Percentiles rank a stretch among this genome's conserved stretches.
phyloP scores from a whole-genome alignment of 192 early-diverging fungal species.

The Linnemannia schmuckeri region DNA sequence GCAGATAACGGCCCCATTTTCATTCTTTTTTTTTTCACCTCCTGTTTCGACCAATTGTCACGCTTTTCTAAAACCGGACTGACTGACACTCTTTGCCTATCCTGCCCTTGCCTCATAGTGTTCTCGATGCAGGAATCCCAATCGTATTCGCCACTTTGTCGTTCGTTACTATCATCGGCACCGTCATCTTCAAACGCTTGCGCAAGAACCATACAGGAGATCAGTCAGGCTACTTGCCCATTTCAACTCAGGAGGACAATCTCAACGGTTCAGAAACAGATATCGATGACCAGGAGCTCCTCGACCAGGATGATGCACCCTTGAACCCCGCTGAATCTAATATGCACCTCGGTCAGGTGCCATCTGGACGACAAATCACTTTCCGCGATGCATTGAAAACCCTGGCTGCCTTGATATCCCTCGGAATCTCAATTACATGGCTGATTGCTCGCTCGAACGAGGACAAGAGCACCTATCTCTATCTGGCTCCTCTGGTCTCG shows the following conservation, averaged over 20 bases:
- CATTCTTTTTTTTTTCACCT: neutral
- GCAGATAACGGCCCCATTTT: neutral
- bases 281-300: slow-evolving; percentile 40
- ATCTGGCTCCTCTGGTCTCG: slow-evolving; percentile 38
- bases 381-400: slow-evolving; percentile 42
- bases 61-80: neutral
- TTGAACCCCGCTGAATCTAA: slow-evolving; percentile 11
- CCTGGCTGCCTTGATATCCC: slow-evolving; percentile 23
- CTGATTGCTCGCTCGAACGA: slow-evolving; percentile 26
- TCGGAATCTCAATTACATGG: slow-evolving; percentile 36
- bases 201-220: slow-evolving; percentile 42
- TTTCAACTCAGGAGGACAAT: slow-evolving; percentile 32
- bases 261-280: slow-evolving; percentile 24
- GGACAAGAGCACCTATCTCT: slow-evolving; percentile 39
- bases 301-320: slow-evolving; percentile 1
- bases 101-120: slow-evolving; percentile 17
- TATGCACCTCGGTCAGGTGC: slow-evolving; percentile 40
- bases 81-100: neutral
- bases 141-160: slow-evolving; percentile 31
- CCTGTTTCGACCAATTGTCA: neutral
- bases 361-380: slow-evolving; percentile 46
- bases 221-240: slow-evolving; percentile 40
- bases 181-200: slow-evolving; percentile 31
- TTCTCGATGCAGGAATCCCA: slow-evolving; percentile 43
- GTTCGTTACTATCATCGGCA: slow-evolving; percentile 22